Base-by-base conservation (phyloP, 225 moss, liverwort and hornwort species). In the Antitrichia curtipendula region DNA sequence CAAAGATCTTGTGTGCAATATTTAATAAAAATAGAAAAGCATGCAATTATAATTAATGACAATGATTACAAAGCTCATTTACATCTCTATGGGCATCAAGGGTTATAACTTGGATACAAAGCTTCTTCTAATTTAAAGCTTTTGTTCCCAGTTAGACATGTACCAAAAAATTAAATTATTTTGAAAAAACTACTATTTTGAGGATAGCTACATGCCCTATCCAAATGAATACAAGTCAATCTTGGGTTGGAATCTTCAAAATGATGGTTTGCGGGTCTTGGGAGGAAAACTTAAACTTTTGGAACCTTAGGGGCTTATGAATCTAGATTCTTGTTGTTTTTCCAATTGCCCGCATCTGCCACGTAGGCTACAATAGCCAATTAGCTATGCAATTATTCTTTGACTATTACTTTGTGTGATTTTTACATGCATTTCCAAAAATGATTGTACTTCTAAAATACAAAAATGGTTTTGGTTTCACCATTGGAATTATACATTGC, bases 321-420 rank as follows among this genome's bases (percentile, higher is more conserved):
- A 40, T 40, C 24, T 1, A 69, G 24, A 40, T 4, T 68, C 7
- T 68, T 38, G 4, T 0, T 38, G 7, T 7, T 38, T 68, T 22
- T 45, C 4, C 0, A 2, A n/a, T 38, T 38, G 4, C 23, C 0
- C 0, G 0, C 13, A 23, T 24, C 40, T 69, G 40, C 14, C 4
- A 24, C 2, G 4, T 13, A 69, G 40, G 24, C 40, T 69, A 40
- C 12, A 40, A 40, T 69, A 40, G 13, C 8, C 22, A 40, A 8
- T 69, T 24, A 69, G 13, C 8, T 24, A 5, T 69, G 13, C 40
- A 40, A 24, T 14, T 38, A 24, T 69, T 69, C 2, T 24, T 40
- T 1, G 3, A 40, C 24, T 13, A 40, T 8, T 40, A 24, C 3
- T 40, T 24, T 69, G 24, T 69, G 8, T 40, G 14, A 40, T 69